phyloP scores from a whole-genome alignment of 257 asterid genomes.

The Cynanchum wilfordii region DNA sequence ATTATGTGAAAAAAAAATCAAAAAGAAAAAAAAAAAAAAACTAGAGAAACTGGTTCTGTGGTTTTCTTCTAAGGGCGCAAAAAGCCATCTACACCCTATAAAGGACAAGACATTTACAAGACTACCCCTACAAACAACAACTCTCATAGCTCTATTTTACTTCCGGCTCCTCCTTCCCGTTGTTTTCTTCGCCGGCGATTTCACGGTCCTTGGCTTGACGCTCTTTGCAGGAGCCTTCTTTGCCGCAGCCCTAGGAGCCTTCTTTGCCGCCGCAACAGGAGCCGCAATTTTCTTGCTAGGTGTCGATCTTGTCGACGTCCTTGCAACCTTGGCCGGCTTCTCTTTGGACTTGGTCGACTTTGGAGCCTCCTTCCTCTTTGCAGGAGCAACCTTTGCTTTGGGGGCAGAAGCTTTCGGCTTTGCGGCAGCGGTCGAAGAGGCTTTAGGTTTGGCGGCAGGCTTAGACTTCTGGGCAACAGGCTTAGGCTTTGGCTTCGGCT shows the following conservation, averaged over 20 bases:
- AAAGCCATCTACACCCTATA: conserved; percentile 18
- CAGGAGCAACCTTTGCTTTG: conserved; percentile 26
- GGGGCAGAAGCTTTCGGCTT: conserved; percentile 14
- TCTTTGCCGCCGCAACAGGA: not conserved
- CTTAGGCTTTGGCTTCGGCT: conserved; percentile 10
- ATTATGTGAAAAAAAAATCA: not conserved
- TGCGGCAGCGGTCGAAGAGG: not conserved
- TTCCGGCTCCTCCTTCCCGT: conserved; percentile 38
- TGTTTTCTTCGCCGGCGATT: conserved; percentile 22
- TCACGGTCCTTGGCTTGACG: conserved; percentile 19
- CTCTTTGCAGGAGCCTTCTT: conserved; percentile 23
- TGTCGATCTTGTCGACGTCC: conserved; percentile 40
- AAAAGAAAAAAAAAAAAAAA: no score
- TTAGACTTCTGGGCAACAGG: conserved; percentile 10
- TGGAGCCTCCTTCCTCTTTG: conserved; percentile 15
- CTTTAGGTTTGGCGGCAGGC: conserved; percentile 7
- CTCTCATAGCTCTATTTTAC: conserved; percentile 21
- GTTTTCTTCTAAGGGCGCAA: conserved; percentile 11
- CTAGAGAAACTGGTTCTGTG: conserved; percentile 15
- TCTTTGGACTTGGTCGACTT: conserved; percentile 28
- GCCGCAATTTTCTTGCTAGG: conserved; percentile 31
- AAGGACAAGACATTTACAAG: conserved; percentile 32
- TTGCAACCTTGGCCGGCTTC: conserved; percentile 49
- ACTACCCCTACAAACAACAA: conserved; percentile 34
- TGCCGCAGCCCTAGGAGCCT: conserved; percentile 1